Evolutionary conservation across 192 early-diverging fungal genomes (phyloP).

Genomic region (Podila minutissima): DNA sequence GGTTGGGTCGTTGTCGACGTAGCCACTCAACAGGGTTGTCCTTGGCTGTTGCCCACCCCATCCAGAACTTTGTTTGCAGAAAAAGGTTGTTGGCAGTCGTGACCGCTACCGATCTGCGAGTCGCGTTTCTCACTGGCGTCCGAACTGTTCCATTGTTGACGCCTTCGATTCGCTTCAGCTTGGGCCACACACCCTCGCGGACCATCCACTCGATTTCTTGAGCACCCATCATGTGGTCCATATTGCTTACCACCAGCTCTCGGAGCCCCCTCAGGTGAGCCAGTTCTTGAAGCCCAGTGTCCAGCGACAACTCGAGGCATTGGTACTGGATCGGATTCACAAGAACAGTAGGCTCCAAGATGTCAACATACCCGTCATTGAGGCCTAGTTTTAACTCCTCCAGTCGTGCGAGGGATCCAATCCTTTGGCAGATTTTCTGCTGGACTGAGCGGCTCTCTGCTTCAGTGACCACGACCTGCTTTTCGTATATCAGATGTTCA

Average conservation of each 20-base stretch:
- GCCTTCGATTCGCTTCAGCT: neutral
- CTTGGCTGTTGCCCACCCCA: too few species aligned
- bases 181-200: neutral
- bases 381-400: neutral
- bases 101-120: too few species aligned
- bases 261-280: neutral
- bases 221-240: neutral
- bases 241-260: neutral
- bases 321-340: neutral
- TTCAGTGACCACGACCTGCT: neutral
- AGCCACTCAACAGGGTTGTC: too few species aligned
- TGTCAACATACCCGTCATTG: neutral
- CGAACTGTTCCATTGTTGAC: neutral
- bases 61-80: too few species aligned
- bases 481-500: neutral
- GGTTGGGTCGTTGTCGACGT: too few species aligned
- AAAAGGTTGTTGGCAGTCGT: too few species aligned
- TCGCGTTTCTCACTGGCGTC: too few species aligned
- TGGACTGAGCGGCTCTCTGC: neutral
- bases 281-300: neutral
- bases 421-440: neutral
- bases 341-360: neutral
- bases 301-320: neutral
- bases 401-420: neutral
- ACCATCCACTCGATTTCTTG: neutral